These are phyloP conservation scores for Pulveroboletus sp. DNA, from an alignment of 768 basidiomycete species.

Conservation along the genomic window DNA sequence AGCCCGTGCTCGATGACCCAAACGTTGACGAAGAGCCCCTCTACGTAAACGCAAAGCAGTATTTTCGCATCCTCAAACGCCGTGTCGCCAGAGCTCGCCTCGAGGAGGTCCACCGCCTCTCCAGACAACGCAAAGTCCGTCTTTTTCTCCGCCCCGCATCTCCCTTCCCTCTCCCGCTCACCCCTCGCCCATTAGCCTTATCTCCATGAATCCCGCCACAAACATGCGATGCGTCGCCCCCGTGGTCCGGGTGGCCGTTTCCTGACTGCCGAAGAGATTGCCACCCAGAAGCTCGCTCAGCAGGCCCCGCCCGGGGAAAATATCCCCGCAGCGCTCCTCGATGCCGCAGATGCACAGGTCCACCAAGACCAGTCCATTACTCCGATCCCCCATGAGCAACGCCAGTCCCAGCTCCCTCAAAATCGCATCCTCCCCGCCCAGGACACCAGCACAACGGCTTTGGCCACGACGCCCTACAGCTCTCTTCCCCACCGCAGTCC, in stretches of 20 bases:
- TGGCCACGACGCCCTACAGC: slow-evolving; percentile 14
- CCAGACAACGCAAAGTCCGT: slow-evolving; percentile 83
- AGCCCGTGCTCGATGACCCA: slow-evolving; percentile 34
- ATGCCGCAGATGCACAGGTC: slow-evolving; percentile 14
- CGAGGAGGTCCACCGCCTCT: slow-evolving; percentile 91
- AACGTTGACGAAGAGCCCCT: slow-evolving; percentile 91
- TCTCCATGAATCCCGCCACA: slow-evolving; percentile 96
- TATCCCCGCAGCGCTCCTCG: slow-evolving; percentile 14
- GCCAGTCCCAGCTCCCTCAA: slow-evolving; percentile 15
- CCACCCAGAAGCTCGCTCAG: slow-evolving; percentile 58
- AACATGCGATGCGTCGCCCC: slow-evolving; percentile 96
- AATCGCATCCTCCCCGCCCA: slow-evolving; percentile 17
- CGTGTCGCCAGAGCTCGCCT: slow-evolving; percentile 85
- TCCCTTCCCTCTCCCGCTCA: background rate
- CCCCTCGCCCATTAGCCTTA: slow-evolving; percentile 62
- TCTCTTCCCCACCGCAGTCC: slow-evolving; percentile 22
- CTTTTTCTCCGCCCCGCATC: background rate
- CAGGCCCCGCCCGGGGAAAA: slow-evolving; percentile 25
- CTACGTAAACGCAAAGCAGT: slow-evolving; percentile 99
- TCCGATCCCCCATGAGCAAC: slow-evolving; percentile 3
- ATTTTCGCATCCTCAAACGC: slow-evolving; percentile 96
- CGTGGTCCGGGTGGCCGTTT: slow-evolving; percentile 97
- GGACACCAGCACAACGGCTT: slow-evolving; percentile 6
- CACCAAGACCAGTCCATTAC: slow-evolving; percentile 7
- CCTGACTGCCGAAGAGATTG: slow-evolving; percentile 93